These are phyloP conservation scores for Shiraia sp. DNA, from an alignment of 2,329 filamentous ascomycete genomes.

Conservation along the genomic window DNA sequence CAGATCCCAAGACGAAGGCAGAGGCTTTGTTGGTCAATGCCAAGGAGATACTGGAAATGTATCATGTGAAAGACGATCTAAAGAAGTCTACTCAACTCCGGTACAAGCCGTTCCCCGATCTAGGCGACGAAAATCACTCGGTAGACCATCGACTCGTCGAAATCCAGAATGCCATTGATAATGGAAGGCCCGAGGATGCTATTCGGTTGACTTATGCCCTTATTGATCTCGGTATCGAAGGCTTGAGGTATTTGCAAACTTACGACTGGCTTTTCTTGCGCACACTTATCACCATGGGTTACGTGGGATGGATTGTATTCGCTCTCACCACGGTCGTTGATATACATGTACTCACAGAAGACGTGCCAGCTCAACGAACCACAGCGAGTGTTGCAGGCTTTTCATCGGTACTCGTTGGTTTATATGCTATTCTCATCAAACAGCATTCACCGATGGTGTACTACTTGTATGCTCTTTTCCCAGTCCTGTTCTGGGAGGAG, in stretches of 20 bases:
- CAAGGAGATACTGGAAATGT: slow-evolving; percentile 90
- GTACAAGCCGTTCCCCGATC: slow-evolving; percentile 74
- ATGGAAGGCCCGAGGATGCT: slow-evolving; percentile 70
- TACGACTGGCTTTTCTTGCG: slow-evolving; percentile 98
- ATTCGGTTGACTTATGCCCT: slow-evolving; percentile 78
- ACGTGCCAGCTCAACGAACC: slow-evolving; percentile 66
- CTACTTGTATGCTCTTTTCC: slow-evolving; percentile 90
- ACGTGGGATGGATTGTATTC: slow-evolving; percentile 94
- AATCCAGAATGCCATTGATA: slow-evolving; percentile 70
- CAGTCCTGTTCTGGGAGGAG: slow-evolving; percentile 95
- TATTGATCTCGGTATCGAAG: slow-evolving; percentile 76
- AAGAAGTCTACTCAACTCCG: slow-evolving; percentile 76
- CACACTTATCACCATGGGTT: slow-evolving; percentile 84
- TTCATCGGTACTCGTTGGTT: slow-evolving; percentile 70
- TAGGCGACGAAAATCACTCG: slow-evolving; percentile 66
- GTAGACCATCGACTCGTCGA: slow-evolving; percentile 68
- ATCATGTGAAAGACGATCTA: slow-evolving; percentile 85
- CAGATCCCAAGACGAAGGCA: slow-evolving; percentile 74
- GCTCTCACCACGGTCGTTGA: slow-evolving; percentile 87
- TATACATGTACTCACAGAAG: slow-evolving; percentile 78
- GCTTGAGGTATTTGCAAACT: slow-evolving; percentile 90
- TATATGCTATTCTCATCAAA: slow-evolving; percentile 79
- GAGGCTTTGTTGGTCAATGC: slow-evolving; percentile 84
- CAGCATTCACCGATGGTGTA: slow-evolving; percentile 83
- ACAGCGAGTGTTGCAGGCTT: slow-evolving; percentile 66